Evolutionary conservation across 2,329 filamentous ascomycete species (phyloP).

Genomic region (Pestalotiopsis sp.): DNA sequence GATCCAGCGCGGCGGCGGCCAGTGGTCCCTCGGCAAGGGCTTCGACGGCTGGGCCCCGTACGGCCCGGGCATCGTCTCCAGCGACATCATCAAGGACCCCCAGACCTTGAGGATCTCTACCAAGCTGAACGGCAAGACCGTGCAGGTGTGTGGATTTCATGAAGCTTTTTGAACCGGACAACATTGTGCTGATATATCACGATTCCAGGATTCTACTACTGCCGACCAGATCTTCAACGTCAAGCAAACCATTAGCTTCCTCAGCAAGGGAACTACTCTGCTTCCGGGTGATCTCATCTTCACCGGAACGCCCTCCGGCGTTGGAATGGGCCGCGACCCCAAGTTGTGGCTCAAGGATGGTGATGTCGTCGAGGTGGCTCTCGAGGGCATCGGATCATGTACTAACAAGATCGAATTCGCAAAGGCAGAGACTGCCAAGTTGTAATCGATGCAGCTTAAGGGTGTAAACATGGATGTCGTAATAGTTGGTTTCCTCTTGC

Average conservation of each 20-base stretch:
- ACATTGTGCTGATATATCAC: not conserved
- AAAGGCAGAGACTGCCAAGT: constrained; percentile 32
- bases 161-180: too few species aligned
- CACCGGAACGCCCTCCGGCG: constrained; percentile 70
- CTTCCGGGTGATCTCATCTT: constrained; percentile 67
- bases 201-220: constrained; percentile 50
- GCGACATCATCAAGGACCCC: constrained; percentile 55
- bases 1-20: constrained; percentile 65
- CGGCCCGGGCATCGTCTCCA: constrained; percentile 70
- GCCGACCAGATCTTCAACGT: constrained; percentile 66
- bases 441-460: constrained; percentile 19
- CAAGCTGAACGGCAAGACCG: constrained; percentile 58
- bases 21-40: constrained; percentile 73
- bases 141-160: constrained; percentile 45
- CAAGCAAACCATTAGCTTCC: constrained; percentile 58
- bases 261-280: constrained; percentile 64
- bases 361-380: constrained; percentile 68
- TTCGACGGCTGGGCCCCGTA: constrained; percentile 78
- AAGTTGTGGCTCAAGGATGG: constrained; percentile 70
- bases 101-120: constrained; percentile 59
- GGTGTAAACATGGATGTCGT: not conserved
- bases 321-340: constrained; percentile 70
- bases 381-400: constrained; percentile 67
- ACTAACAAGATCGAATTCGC: constrained; percentile 52
- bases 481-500: not conserved